Conservation (phyloP, 108 stramenopile genomes). For the Cyclotella baltica region DNA sequence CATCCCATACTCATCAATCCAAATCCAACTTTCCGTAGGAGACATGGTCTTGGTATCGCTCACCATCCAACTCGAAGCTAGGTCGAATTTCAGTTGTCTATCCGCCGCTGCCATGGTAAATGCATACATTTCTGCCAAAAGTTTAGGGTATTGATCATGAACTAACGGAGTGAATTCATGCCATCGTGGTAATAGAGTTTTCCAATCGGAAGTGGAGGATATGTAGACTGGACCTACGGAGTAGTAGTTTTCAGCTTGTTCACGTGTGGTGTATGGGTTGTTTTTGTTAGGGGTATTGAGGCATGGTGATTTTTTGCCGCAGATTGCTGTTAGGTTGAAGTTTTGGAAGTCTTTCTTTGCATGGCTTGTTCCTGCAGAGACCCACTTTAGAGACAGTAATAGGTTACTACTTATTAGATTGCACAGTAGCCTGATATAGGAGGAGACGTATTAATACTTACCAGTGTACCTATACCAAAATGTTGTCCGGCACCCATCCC, state of each 20-base stretch:
- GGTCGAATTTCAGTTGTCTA: conserved; percentile 62
- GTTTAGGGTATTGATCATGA: conserved; percentile 70
- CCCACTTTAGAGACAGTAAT: too few species aligned
- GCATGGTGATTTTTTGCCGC: conserved; percentile 45
- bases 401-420: too few species aligned
- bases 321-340: conserved; percentile 54
- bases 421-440: too few species aligned
- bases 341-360: conserved; percentile 50
- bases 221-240: conserved; percentile 80
- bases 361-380: conserved; percentile 27
- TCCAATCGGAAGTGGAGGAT: conserved; percentile 72
- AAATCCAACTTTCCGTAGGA: conserved; percentile 39
- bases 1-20: conserved; percentile 45
- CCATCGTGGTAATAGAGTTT: conserved; percentile 59
- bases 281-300: conserved; percentile 24
- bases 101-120: conserved; percentile 90
- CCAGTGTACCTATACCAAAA: conserved; percentile 45
- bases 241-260: conserved; percentile 57
- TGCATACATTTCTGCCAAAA: conserved; percentile 94
- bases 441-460: too few species aligned
- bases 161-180: conserved; percentile 70
- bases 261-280: conserved; percentile 37
- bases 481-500: conserved; percentile 50
- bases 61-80: conserved; percentile 78
- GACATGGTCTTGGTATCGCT: conserved; percentile 54